Percentiles rank a stretch among this genome's conserved stretches.
Conservation (phyloP, 176 grass and related monocot species). For the Avena eriantha region DNA sequence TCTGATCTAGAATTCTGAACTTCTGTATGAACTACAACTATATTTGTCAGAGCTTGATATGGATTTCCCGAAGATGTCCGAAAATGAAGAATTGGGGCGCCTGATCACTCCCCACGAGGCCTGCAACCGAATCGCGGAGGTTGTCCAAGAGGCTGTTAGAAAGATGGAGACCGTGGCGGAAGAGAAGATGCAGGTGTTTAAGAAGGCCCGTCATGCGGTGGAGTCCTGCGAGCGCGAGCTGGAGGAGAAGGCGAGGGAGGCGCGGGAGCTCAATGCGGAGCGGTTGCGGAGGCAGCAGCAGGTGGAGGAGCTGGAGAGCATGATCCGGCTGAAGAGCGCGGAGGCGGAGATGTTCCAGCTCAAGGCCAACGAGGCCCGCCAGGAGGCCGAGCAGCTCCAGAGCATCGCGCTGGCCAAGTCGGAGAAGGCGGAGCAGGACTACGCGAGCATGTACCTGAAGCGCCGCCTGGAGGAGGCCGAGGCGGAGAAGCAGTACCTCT, state of each 20-base stretch:
- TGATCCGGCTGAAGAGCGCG: constrained; percentile 70
- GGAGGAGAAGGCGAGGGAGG: constrained; percentile 69
- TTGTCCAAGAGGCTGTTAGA: constrained; percentile 76
- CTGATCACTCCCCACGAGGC: constrained; percentile 81
- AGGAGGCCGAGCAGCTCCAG: constrained; percentile 82
- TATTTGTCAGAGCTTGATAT: constrained; percentile 69
- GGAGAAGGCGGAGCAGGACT: constrained; percentile 79
- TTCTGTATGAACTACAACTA: not conserved
- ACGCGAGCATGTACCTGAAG: constrained; percentile 79
- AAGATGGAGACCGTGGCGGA: constrained; percentile 89
- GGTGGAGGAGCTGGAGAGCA: constrained; percentile 82
- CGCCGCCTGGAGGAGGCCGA: constrained; percentile 86
- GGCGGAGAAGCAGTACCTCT: constrained; percentile 83
- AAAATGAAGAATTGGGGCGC: constrained; percentile 59
- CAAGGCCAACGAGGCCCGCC: constrained; percentile 75
- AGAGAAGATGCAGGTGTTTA: constrained; percentile 66
- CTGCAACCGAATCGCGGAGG: constrained; percentile 71
- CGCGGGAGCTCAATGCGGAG: constrained; percentile 56
- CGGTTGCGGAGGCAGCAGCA: constrained; percentile 57
- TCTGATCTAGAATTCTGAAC: not conserved
- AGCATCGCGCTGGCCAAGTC: constrained; percentile 71
- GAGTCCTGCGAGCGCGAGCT: constrained; percentile 66
- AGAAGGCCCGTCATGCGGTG: constrained; percentile 54
- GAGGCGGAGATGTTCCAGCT: constrained; percentile 94
- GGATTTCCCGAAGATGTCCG: constrained; percentile 53